phyloP scores from a whole-genome alignment of 306 rosid species.

The Cicer bijugum region DNA sequence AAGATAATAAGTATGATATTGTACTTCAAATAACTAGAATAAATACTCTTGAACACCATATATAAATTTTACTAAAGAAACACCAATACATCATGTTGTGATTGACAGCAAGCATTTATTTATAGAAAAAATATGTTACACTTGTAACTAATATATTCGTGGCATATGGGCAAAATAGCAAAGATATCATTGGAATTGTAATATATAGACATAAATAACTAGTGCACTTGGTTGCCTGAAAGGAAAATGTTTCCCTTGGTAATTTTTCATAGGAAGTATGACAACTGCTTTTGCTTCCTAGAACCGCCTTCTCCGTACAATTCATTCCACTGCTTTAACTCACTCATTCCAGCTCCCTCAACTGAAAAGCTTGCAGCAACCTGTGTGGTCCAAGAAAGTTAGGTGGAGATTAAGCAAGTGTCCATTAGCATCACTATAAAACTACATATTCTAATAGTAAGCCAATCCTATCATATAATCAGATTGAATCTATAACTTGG shows the following conservation, averaged over 20 bases:
- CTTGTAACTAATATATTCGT: neutral
- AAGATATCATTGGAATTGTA: neutral
- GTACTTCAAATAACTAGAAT: too few species aligned
- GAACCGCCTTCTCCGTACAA: constrained; percentile 92
- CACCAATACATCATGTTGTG: neutral
- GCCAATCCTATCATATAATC: neutral
- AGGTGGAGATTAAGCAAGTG: constrained; percentile 8
- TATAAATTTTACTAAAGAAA: neutral
- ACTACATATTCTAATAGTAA: neutral
- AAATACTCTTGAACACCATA: neutral
- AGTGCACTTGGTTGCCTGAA: neutral
- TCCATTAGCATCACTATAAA: neutral
- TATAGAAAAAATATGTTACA: constrained; percentile 17
- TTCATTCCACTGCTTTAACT: constrained; percentile 92
- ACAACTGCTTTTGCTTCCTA: constrained; percentile 78
- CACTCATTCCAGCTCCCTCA: constrained; percentile 87
- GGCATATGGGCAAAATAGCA: constrained; percentile 18
- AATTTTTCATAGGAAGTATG: constrained; percentile 71
- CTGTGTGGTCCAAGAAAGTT: constrained; percentile 47
- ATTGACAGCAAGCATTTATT: neutral
- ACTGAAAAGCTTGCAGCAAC: constrained; percentile 89
- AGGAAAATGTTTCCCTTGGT: constrained; percentile 23
- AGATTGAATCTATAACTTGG: neutral
- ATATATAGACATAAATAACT: constrained; percentile 16
- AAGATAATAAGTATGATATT: too few species aligned